These are phyloP conservation scores for Elongisporangium undulatum DNA, from an alignment of 352 stramenopile genomes.

Conservation along the genomic window DNA sequence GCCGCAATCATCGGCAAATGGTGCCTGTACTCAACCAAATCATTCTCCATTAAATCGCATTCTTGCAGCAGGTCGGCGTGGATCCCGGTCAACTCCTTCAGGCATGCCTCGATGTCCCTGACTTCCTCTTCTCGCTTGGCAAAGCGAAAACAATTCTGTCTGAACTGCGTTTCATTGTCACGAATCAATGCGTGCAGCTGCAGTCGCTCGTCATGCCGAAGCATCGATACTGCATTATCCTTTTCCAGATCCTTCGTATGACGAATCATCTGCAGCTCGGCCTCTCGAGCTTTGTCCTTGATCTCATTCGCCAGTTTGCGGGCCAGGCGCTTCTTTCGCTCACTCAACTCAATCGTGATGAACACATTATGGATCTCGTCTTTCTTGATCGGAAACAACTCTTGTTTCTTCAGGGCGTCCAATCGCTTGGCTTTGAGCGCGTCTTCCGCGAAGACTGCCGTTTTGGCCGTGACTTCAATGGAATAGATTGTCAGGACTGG, in stretches of 20 bases:
- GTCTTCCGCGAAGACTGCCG: constrained; percentile 41
- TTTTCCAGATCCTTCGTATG: constrained; percentile 40
- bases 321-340: constrained; percentile 59
- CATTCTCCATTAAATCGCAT: constrained; percentile 49
- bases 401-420: constrained; percentile 62
- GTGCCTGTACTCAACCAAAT: constrained; percentile 45
- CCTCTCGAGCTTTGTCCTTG: constrained; percentile 34
- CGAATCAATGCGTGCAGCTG: constrained; percentile 35
- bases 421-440: constrained; percentile 40
- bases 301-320: constrained; percentile 38
- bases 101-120: constrained; percentile 51
- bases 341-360: constrained; percentile 61
- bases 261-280: constrained; percentile 48
- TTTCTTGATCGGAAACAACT: constrained; percentile 46
- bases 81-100: constrained; percentile 63
- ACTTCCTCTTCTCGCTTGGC: constrained; percentile 70
- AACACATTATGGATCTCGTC: constrained; percentile 68
- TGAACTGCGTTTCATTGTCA: constrained; percentile 40
- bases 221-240: constrained; percentile 28
- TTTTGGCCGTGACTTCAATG: constrained; percentile 43
- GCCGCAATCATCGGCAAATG: constrained; percentile 51
- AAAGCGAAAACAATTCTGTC: constrained; percentile 59
- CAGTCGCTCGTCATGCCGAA: constrained; percentile 35
- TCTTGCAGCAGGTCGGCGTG: constrained; percentile 62
- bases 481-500: constrained; percentile 70